Evolutionary conservation across 805 yeast genomes (phyloP).

Genomic region (Hanseniaspora occidentalis): DNA sequence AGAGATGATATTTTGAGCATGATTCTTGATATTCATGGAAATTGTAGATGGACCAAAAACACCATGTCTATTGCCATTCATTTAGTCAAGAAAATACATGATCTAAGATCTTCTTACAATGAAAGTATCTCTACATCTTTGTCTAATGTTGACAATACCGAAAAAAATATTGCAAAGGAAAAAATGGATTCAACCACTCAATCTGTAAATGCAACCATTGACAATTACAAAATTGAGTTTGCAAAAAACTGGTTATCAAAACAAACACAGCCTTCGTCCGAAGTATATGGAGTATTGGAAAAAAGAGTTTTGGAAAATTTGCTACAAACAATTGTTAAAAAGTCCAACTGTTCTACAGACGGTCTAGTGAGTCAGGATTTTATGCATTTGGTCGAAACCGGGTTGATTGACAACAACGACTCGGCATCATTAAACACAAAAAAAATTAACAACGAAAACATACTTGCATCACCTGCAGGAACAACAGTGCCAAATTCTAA

Average conservation of each 20-base stretch:
- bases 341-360: constrained; percentile 18
- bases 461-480: neutral
- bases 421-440: too few species aligned
- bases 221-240: constrained; percentile 31
- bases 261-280: constrained; percentile 75
- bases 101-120: constrained; percentile 13
- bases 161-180: constrained; percentile 6
- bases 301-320: constrained; percentile 44
- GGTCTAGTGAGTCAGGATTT: constrained; percentile 25
- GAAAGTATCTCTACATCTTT: constrained; percentile 1
- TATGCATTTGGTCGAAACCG: constrained; percentile 14
- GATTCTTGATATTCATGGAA: constrained; percentile 75
- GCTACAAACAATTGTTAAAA: constrained; percentile 25
- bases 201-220: constrained; percentile 10
- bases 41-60: constrained; percentile 83
- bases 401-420: constrained; percentile 9
- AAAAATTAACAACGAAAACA: too few species aligned
- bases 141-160: constrained; percentile 9
- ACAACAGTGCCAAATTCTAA: constrained; percentile 1
- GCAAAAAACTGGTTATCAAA: constrained; percentile 69
- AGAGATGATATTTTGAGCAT: constrained; percentile 67
- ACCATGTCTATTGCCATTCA: constrained; percentile 58
- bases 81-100: constrained; percentile 21
- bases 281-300: constrained; percentile 67
- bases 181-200: constrained; percentile 20